A percentile compares a stretch with the other conserved stretches of the same genome.
These are phyloP conservation scores for Cryphonectria parasitica DNA, from an alignment of 2,329 filamentous ascomycete genomes.

Conservation along the genomic window DNA sequence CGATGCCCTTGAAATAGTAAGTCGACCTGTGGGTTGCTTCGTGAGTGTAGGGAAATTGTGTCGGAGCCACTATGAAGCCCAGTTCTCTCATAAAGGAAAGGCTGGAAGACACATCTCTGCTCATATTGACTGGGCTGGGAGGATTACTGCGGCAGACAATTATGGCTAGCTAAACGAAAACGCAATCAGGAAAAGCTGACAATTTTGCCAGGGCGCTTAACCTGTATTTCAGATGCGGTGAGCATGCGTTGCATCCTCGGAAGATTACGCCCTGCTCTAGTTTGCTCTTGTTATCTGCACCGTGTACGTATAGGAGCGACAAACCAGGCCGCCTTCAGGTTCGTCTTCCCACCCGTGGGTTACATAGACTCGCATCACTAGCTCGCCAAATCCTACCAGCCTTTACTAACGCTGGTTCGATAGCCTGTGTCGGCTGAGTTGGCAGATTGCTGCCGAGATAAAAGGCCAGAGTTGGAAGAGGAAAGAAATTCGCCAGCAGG, in stretches of 20 bases:
- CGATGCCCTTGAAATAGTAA: not conserved
- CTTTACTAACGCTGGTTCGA: not conserved
- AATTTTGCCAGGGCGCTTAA: not conserved
- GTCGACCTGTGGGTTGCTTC: not conserved
- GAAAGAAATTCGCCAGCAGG: not conserved
- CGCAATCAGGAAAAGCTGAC: not conserved
- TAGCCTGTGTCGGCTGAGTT: not conserved
- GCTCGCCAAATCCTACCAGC: not conserved
- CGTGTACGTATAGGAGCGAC: not conserved
- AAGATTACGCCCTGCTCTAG: not conserved
- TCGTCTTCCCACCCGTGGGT: not conserved
- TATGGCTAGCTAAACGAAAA: not conserved
- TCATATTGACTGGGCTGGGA: not conserved
- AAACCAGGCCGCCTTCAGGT: not conserved
- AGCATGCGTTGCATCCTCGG: slow-evolving; percentile 5
- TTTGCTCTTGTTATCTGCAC: not conserved
- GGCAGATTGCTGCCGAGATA: not conserved
- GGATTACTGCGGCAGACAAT: not conserved
- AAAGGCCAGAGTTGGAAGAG: not conserved
- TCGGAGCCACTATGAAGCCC: not conserved
- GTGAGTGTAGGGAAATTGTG: not conserved
- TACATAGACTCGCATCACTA: slow-evolving; percentile 9
- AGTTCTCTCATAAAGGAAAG: not conserved
- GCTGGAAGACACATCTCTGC: not conserved
- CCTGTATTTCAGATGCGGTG: not conserved